Evolutionary conservation across 257 asterid species (phyloP).

Genomic region (Gynochthodes officinalis): DNA sequence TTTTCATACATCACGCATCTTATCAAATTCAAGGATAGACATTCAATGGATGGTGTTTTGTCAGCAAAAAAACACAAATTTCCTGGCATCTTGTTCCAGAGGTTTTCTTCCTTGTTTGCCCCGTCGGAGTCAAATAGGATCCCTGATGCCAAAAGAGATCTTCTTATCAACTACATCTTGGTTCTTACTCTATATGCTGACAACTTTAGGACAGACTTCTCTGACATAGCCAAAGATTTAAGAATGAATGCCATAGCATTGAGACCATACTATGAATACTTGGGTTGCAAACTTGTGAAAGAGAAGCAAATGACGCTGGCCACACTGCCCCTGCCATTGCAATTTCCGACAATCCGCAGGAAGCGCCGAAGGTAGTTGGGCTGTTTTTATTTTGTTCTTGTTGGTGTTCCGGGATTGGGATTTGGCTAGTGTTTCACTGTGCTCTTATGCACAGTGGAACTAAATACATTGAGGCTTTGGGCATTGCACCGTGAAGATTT

Average conservation of each 20-base stretch:
- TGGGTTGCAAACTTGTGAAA: constrained; percentile 75
- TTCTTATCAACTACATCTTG: constrained; percentile 65
- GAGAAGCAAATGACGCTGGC: constrained; percentile 42
- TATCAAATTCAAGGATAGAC: constrained; percentile 69
- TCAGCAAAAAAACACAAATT: constrained; percentile 61
- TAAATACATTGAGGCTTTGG: not conserved
- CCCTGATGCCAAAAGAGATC: constrained; percentile 43
- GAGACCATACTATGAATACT: constrained; percentile 47
- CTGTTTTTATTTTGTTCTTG: not conserved
- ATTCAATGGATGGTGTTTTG: constrained; percentile 69
- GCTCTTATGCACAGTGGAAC: no score
- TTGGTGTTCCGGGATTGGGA: not conserved
- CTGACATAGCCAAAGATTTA: constrained; percentile 78
- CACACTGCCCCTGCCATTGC: constrained; percentile 69
- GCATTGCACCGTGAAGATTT: not conserved
- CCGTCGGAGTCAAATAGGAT: constrained; percentile 35
- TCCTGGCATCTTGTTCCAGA: constrained; percentile 61
- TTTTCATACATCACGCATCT: constrained; percentile 79
- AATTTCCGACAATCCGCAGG: constrained; percentile 43
- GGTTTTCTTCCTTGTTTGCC: constrained; percentile 60
- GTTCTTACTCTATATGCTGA: constrained; percentile 80
- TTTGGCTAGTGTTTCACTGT: no score
- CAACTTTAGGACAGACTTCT: constrained; percentile 53
- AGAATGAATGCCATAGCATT: constrained; percentile 38
- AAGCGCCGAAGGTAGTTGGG: constrained; percentile 31